Base-by-base conservation (phyloP, 805 yeast species). In the Wickerhamiella dianesei region DNA sequence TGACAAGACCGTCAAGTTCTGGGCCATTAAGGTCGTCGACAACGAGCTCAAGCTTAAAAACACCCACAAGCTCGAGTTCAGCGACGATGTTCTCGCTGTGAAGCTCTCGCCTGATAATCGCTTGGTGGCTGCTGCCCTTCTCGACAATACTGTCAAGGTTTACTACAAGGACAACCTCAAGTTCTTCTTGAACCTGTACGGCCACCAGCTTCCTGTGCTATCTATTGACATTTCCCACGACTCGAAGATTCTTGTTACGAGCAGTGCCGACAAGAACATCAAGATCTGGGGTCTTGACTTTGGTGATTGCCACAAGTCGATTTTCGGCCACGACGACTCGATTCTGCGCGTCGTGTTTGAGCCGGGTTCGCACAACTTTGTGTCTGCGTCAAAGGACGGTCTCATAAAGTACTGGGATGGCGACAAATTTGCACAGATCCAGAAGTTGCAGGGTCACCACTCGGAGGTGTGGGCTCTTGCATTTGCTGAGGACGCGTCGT, bases 251-350 rank as follows among this genome's bases (percentile, higher is more conserved):
- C 74, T 92, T 51, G 78, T 89, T 46, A 85, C 97, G 0, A 84
- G 96, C 3, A 86, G 96, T 1, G 98, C 98, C 0, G 99, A 92
- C 66, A 92, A 92, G 64, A 92, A 92, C 64, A 84, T 92, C 60
- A 87, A 94, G 66, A 82, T 92, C 48, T 92, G 99, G 99, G 99
- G 99, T 44, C 69, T 92, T 49, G 98, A 92, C 63, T 92, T 92
- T 65, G 99, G 99, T 65, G 99, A 92, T 65, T 92, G 98, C 70
- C 98, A 92, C 64, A 82, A 82, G 62, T 89, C 97, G 1, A 77
- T 92, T 21, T 92, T 92, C 63, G 99, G 94, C 1, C 99, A 92
- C 62, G 95, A 87, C 59, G 99, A 92, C 63, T 81, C 95, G 2
- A 84, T 92, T 49, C 85, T 89, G 95, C 73, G 74, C 53, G 95